Base-by-base conservation (phyloP, 148 eudicot genomes). In the Simmondsia chinensis region DNA sequence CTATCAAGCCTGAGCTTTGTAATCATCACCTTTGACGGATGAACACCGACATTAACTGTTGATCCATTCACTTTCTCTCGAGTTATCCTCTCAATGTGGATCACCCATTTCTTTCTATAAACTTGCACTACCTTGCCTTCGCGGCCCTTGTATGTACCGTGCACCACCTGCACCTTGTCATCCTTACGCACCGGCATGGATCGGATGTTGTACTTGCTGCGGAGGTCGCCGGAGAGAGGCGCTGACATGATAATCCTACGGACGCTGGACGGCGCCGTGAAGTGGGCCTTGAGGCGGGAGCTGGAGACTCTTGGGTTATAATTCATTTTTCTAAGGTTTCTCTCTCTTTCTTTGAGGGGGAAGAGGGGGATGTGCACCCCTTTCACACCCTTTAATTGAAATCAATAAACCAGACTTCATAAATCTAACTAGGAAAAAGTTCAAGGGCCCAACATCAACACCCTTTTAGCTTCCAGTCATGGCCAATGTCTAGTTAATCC, bases 51-150 rank as follows among this genome's bases (percentile, higher is more conserved):
- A 22, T 60, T 60, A 12, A 60, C 57, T 1, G 57, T 50, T 1
- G 64, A 50, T 5, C 57, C 64, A 8, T 60, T 60, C 0, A 60
- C 57, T 37, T 60, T 60, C 45, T 60, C 64, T 2, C 64, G 48
- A 1, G 64, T 60, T 35, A 60, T 60, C 6, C 64, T 43, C 51
- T 60, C 57, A 7, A 59, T 34, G 34, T 59, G 68, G 50, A 55
- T 63, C 23, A 55, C 61, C 61, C 68, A 63, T 23, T 63, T 63
- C 49, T 46, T 54, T 8, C 56, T 48, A 50, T 63, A 55, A 1
- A 63, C 68, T 52, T 61, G 59, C 14, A 52, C 53, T 6, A 55
- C 51, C 24, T 55, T 55, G 6, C 52, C 60, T 9, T 56, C 60
- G 2, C 44, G 60, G 13, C 52, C 60, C 45, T 56, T 56, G 61